phyloP scores from a whole-genome alignment of 345 rosid genomes.

The Gossypium anomalum region DNA sequence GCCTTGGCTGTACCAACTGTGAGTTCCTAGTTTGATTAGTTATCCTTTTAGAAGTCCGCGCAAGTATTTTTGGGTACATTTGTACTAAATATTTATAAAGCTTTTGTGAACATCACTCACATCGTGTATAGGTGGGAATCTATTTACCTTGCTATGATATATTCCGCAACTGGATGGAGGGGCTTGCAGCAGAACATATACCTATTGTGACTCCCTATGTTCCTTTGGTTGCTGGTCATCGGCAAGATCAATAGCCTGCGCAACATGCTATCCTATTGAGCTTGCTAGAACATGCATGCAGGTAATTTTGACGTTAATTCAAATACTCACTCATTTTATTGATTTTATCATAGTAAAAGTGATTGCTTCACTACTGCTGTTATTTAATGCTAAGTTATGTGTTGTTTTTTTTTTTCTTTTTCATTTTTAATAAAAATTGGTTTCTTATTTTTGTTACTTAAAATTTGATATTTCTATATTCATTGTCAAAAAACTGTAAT shows the following conservation, averaged over 20 bases:
- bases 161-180: conserved; percentile 76
- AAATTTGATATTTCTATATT: neutral
- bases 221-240: conserved; percentile 77
- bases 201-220: conserved; percentile 52
- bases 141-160: conserved; percentile 89
- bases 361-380: neutral
- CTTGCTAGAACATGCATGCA: conserved; percentile 99
- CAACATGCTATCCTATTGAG: conserved; percentile 88
- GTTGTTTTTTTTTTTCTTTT: too few relatives aligned
- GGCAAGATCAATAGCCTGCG: conserved; percentile 92
- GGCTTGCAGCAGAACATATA: conserved; percentile 35
- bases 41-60: neutral
- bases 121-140: conserved; percentile 74
- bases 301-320: conserved; percentile 32
- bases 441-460: neutral
- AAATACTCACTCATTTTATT: neutral
- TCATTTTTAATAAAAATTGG: neutral
- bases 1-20: conserved; percentile 94
- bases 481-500: too few relatives aligned
- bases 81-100: neutral
- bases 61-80: neutral
- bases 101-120: neutral
- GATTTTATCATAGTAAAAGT: neutral
- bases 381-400: neutral
- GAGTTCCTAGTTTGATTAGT: conserved; percentile 19